A percentile compares a stretch with the other conserved stretches of the same genome.
phyloP scores from a whole-genome alignment of 2,329 filamentous ascomycete genomes.

The Ilyonectria destructans region DNA sequence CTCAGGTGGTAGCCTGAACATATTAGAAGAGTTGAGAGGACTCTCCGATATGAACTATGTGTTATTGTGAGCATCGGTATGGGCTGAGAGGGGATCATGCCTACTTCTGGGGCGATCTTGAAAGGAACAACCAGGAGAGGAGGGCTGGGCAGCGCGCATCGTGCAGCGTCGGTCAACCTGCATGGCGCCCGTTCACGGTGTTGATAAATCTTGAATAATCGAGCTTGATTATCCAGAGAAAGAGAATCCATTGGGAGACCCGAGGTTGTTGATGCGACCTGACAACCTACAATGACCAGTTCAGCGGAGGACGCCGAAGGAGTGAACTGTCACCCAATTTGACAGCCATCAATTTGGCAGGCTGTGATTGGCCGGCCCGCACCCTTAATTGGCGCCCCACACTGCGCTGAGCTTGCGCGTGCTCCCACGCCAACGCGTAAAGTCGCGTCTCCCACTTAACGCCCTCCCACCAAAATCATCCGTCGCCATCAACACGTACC shows the following conservation, averaged over 20 bases:
- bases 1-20: slow-evolving; percentile 48
- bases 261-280: no score
- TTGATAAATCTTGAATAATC: no score
- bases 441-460: slow-evolving; percentile 53
- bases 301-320: no score
- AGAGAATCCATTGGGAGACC: no score
- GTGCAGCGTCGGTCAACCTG: background rate
- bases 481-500: slow-evolving; percentile 27
- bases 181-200: background rate
- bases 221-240: no score
- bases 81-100: slow-evolving; percentile 8
- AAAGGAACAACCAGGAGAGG: slow-evolving; percentile 18
- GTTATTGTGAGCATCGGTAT: slow-evolving; percentile 13
- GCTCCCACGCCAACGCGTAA: slow-evolving; percentile 49
- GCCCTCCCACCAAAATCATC: slow-evolving; percentile 30
- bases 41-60: slow-evolving; percentile 20
- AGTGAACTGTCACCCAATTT: background rate
- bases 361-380: slow-evolving; percentile 36
- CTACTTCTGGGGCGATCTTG: slow-evolving; percentile 34
- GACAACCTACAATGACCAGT: no score
- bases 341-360: background rate
- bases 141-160: background rate
- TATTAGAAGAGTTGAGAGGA: slow-evolving; percentile 10
- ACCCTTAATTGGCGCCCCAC: slow-evolving; percentile 47
- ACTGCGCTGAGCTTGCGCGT: slow-evolving; percentile 12